Evolutionary conservation across 257 asterid genomes (phyloP).

Genomic region (Misopates orontium): DNA sequence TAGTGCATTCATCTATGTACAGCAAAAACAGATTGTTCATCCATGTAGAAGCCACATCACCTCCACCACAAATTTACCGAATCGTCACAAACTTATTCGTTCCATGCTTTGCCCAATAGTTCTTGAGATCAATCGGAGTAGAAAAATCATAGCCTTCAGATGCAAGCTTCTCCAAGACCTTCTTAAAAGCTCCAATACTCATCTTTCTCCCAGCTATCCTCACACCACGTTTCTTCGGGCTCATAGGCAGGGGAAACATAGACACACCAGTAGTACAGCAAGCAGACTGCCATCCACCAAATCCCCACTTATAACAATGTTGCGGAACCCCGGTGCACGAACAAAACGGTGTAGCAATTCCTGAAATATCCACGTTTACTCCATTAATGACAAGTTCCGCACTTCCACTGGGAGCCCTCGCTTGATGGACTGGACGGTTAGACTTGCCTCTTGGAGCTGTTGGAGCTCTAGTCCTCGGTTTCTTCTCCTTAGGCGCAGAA

Average conservation of each 20-base stretch:
- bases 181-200: conserved; percentile 91
- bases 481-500: conserved; percentile 58
- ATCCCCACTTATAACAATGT: conserved; percentile 91
- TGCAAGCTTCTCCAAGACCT: conserved; percentile 79
- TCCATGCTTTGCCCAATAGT: conserved; percentile 93
- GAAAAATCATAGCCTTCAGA: conserved; percentile 71
- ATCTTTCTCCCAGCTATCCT: conserved; percentile 91
- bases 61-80: conserved; percentile 43
- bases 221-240: conserved; percentile 76
- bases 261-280: conserved; percentile 82
- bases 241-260: conserved; percentile 76
- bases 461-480: conserved; percentile 54
- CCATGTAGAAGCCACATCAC: conserved; percentile 33
- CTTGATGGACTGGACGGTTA: conserved; percentile 40
- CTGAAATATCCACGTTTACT: conserved; percentile 67
- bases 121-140: conserved; percentile 71
- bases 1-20: conserved; percentile 51
- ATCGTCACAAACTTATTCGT: conserved; percentile 90
- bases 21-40: conserved; percentile 44
- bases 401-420: conserved; percentile 73
- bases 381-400: conserved; percentile 79
- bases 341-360: conserved; percentile 72
- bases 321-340: conserved; percentile 85
- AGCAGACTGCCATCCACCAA: conserved; percentile 97
- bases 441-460: conserved; percentile 45